Evolutionary conservation across 108 stramenopile genomes (phyloP).

Genomic region (Cyclotella sp.): DNA sequence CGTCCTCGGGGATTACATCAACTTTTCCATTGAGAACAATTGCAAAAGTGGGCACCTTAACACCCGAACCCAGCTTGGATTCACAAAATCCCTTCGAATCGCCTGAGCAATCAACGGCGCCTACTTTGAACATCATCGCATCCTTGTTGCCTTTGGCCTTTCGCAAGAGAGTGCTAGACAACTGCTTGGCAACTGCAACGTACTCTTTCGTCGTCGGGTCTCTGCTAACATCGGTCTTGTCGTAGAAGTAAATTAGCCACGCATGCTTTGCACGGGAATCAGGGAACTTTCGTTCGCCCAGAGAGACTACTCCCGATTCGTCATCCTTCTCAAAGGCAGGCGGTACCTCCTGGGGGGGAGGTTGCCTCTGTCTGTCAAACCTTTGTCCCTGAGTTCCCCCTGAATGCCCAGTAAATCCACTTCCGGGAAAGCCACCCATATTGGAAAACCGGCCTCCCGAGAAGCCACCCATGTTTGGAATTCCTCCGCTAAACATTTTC

Average conservation of each 20-base stretch:
- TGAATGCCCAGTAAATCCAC: conserved; percentile 27
- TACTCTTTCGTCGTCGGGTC: conserved; percentile 23
- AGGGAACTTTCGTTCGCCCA: conserved; percentile 81
- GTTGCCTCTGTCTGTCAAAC: background rate
- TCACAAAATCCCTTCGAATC: conserved; percentile 59
- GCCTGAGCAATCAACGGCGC: conserved; percentile 70
- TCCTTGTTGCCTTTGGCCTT: conserved; percentile 49
- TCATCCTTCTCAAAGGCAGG: conserved; percentile 71
- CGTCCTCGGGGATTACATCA: conserved; percentile 32
- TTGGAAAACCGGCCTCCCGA: background rate
- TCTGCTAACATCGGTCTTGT: conserved; percentile 31
- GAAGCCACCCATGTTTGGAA: conserved; percentile 27
- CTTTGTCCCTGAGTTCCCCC: conserved; percentile 13
- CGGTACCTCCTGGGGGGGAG: conserved; percentile 23
- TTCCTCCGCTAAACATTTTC: conserved; percentile 11
- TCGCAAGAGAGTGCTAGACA: conserved; percentile 43
- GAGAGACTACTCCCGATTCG: conserved; percentile 53
- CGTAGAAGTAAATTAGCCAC: conserved; percentile 78
- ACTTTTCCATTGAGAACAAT: conserved; percentile 68
- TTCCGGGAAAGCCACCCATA: conserved; percentile 6
- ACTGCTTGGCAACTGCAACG: conserved; percentile 27
- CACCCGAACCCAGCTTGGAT: conserved; percentile 29
- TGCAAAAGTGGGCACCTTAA: conserved; percentile 60
- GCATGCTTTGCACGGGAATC: conserved; percentile 61
- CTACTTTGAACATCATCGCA: conserved; percentile 67